These are phyloP conservation scores for Chaetomiaceae sp. DNA, from an alignment of 2,329 filamentous ascomycete genomes.

Conservation along the genomic window DNA sequence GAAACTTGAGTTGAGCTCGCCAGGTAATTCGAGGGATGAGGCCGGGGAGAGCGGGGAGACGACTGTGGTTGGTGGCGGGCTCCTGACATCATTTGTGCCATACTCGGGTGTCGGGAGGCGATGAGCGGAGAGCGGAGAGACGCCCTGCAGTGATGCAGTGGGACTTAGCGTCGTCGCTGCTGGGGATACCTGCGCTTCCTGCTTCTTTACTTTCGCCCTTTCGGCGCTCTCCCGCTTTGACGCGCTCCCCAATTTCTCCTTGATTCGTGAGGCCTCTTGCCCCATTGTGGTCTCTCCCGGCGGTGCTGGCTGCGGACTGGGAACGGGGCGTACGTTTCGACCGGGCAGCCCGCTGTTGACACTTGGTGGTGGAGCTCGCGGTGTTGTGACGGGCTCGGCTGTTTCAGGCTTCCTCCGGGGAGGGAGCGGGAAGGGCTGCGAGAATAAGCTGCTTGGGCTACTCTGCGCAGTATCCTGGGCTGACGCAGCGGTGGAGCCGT, in stretches of 20 bases:
- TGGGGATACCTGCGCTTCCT: slow-evolving; percentile 5
- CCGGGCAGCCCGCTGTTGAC: slow-evolving; percentile 27
- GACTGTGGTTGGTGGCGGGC: slow-evolving; percentile 33
- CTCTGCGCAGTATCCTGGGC: slow-evolving; percentile 15
- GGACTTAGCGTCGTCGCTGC: slow-evolving; percentile 8
- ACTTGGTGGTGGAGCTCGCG: slow-evolving; percentile 17
- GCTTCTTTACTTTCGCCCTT: not conserved
- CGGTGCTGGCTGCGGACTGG: slow-evolving; percentile 20
- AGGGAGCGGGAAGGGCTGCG: slow-evolving; percentile 25
- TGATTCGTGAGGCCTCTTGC: slow-evolving; percentile 26
- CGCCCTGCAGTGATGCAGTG: slow-evolving; percentile 9
- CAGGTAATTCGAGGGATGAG: slow-evolving; percentile 38
- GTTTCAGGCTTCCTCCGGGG: slow-evolving; percentile 18
- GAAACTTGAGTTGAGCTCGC: slow-evolving; percentile 13
- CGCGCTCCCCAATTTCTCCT: slow-evolving; percentile 21
- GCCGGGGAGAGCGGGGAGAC: slow-evolving; percentile 43
- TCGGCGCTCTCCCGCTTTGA: slow-evolving; percentile 5
- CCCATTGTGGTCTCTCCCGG: slow-evolving; percentile 27
- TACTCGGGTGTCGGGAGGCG: slow-evolving; percentile 49
- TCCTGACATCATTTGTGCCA: slow-evolving; percentile 39
- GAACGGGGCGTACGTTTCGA: slow-evolving; percentile 30
- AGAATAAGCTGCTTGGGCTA: slow-evolving; percentile 10
- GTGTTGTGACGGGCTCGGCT: slow-evolving; percentile 8
- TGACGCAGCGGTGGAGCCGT: slow-evolving; percentile 46
- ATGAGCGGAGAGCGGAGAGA: slow-evolving; percentile 22